Percentiles rank a stretch among this genome's conserved stretches.
Conservation (phyloP, 2,329 filamentous ascomycete species). For the Alternaria triticina region DNA sequence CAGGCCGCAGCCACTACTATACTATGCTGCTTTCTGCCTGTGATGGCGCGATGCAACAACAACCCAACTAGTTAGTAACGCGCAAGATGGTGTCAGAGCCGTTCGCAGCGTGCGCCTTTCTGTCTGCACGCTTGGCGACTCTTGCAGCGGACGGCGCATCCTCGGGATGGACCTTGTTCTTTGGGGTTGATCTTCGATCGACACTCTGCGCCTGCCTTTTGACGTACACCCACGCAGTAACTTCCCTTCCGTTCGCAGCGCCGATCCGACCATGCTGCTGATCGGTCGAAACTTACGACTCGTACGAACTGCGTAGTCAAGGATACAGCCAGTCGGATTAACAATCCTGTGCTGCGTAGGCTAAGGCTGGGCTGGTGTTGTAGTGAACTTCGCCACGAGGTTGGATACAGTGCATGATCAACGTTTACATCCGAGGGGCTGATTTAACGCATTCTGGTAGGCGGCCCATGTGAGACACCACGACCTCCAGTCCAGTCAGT, state of each 20-base stretch:
- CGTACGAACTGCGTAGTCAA: neutral
- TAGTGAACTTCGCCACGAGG: conserved; percentile 26
- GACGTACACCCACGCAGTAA: neutral
- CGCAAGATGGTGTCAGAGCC: conserved; percentile 4
- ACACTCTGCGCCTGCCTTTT: neutral
- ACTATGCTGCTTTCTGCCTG: neutral
- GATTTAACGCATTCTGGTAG: conserved; percentile 14
- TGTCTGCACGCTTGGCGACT: neutral
- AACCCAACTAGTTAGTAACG: neutral
- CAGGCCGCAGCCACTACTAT: neutral
- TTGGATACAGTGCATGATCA: conserved; percentile 11
- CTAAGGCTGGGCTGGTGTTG: neutral
- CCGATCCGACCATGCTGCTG: conserved; percentile 10
- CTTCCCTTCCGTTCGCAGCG: neutral
- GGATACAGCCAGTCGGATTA: neutral
- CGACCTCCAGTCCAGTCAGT: neutral
- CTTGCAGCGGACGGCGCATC: neutral
- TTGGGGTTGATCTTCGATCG: neutral
- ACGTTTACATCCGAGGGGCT: conserved; percentile 20
- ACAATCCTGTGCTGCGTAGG: neutral
- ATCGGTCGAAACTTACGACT: conserved; percentile 4
- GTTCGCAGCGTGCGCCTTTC: neutral
- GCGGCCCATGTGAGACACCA: conserved; percentile 23
- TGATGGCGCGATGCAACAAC: neutral
- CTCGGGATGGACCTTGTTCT: conserved; percentile 8